Conservation (phyloP, 148 eudicot species). For the Nepenthes mirabilis region DNA sequence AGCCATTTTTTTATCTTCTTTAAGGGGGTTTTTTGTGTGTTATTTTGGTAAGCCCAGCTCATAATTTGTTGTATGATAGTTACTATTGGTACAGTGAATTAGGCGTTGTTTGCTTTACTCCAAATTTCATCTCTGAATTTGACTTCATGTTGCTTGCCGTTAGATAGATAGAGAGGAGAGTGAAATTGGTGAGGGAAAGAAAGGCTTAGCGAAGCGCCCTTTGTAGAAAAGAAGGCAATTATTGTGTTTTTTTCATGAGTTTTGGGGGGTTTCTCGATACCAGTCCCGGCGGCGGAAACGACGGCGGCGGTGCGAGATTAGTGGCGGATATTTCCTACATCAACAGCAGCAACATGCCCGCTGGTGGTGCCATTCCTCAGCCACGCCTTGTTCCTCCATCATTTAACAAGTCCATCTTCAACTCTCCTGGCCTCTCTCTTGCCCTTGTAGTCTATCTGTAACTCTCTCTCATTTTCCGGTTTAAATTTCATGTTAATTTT, state of each 20-base stretch:
- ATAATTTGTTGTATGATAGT: neutral
- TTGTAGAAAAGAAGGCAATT: neutral
- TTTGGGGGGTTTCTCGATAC: slow-evolving; percentile 74
- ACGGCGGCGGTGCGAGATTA: slow-evolving; percentile 31
- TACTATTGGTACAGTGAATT: neutral
- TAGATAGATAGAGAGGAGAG: neutral
- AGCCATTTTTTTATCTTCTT: neutral
- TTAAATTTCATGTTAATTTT: neutral
- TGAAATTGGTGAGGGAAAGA: neutral
- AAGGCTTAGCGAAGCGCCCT: neutral
- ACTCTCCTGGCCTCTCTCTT: slow-evolving; percentile 85
- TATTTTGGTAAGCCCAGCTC: neutral
- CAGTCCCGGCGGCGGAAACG: slow-evolving; percentile 16
- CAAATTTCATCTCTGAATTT: neutral
- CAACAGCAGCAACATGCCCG: slow-evolving; percentile 31
- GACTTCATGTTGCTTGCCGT: neutral
- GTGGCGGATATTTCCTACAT: slow-evolving; percentile 36
- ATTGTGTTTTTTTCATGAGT: slow-evolving; percentile 38
- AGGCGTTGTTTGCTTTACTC: neutral
- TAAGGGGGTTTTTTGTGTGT: neutral
- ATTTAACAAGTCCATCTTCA: slow-evolving; percentile 62
- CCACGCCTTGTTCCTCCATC: slow-evolving; percentile 39
- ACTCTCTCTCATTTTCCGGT: neutral
- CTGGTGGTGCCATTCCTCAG: slow-evolving; percentile 30
- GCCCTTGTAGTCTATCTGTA: slow-evolving; percentile 40